Percentiles rank a stretch among this genome's conserved stretches.
Evolutionary conservation across 352 stramenopile genomes (phyloP).

Genomic region (Phytophthora fragariae): DNA sequence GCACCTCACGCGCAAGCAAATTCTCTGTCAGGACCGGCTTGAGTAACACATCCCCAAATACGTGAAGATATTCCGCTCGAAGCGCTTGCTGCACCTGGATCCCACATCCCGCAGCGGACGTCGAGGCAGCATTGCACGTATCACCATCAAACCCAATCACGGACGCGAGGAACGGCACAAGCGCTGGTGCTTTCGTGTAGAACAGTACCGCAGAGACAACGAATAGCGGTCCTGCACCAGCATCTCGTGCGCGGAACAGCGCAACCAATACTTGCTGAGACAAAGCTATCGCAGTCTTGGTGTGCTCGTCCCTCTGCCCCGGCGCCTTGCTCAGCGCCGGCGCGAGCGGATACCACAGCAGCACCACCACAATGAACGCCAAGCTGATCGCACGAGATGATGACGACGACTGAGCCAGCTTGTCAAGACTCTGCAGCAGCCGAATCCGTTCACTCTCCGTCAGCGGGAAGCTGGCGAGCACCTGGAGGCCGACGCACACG

Average conservation of each 20-base stretch:
- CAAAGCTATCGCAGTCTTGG: conserved; percentile 55
- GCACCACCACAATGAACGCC: conserved; percentile 61
- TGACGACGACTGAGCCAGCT: conserved; percentile 27
- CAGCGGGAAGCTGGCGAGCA: conserved; percentile 54
- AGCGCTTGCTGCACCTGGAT: conserved; percentile 46
- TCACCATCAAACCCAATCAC: conserved; percentile 46
- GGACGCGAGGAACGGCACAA: conserved; percentile 59
- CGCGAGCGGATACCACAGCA: conserved; percentile 65
- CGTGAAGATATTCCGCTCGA: conserved; percentile 64
- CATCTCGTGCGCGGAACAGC: conserved; percentile 52
- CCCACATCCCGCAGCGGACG: conserved; percentile 17
- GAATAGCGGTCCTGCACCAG: conserved; percentile 59
- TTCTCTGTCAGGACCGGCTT: conserved; percentile 77
- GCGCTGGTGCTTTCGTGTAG: conserved; percentile 70
- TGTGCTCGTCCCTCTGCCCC: conserved; percentile 67
- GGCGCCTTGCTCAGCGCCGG: conserved; percentile 64
- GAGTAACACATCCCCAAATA: conserved; percentile 67
- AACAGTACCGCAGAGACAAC: conserved; percentile 71
- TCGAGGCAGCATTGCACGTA: conserved; percentile 20
- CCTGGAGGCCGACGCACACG: conserved; percentile 59
- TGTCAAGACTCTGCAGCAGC: conserved; percentile 57
- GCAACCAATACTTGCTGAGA: conserved; percentile 67
- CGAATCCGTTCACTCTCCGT: conserved; percentile 55
- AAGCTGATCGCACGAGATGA: conserved; percentile 56
- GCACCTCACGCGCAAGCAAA: conserved; percentile 62